Base-by-base conservation (phyloP, 768 basidiomycete species). In the Gloeostereum incarnatum region DNA sequence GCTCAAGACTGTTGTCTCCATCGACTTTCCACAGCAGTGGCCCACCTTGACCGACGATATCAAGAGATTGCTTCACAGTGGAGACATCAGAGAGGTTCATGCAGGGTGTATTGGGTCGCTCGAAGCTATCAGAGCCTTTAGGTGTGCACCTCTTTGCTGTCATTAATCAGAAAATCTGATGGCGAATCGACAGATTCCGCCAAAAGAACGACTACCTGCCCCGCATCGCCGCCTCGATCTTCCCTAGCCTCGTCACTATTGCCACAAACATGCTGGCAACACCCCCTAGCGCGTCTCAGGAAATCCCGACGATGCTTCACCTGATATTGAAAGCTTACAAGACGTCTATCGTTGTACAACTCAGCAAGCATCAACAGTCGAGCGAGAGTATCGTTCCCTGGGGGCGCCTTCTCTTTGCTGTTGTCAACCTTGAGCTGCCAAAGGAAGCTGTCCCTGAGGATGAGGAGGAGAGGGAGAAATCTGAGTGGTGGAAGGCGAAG, bases 401-500 rank as follows among this genome's bases (percentile, higher is more conserved):
- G 91, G 89, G 88, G 5, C 71, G 75, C 31, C 71, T 93, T 13
- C 62, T 93, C 31, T 90, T 93, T 60, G 67, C 72, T 35, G 72
- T 91, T 14, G 71, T 92, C n/a, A 79, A 82, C 45, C 59, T 88
- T 30, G 65, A 69, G 41, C 63, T 91, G 20, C 84, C 83, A 0
- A 59, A 63, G 37, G 74, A 77, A 2, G 71, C 66, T 16, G 70
- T 89, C 0, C 81, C 85, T 2, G 74, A 69, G 20, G 77, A 85
- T 40, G 73, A 78, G 44, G 83, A 89, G 4, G 82, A 83, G 11
- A 66, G 84, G 24, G 87, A 91, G 61, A 68, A 67, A 33, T 74
- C 68, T 32, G 83, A 87, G 49, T 94, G 91, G 90, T 89, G 88
- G 84, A 82, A 81, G 53, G 73, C 82, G 6, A 93, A 93, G 63